These are phyloP conservation scores for Cladosporium sp. DNA, from an alignment of 2,329 filamentous ascomycete species.

Conservation along the genomic window DNA sequence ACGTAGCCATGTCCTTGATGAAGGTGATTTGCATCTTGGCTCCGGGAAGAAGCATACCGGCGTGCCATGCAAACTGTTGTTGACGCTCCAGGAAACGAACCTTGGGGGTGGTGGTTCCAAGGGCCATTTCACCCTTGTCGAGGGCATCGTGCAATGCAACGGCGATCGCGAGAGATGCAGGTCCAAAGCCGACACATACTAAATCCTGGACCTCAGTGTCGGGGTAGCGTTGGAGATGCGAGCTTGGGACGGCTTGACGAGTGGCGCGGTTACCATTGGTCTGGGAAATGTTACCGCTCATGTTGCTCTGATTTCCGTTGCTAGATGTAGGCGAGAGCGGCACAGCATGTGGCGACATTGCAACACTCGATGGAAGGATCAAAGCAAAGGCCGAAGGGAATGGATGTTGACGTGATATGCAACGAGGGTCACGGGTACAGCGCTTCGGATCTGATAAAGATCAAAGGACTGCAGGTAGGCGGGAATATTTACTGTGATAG, in stretches of 20 bases:
- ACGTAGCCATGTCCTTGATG: constrained; percentile 89
- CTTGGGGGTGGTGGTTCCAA: constrained; percentile 53
- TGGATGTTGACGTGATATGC: constrained; percentile 10
- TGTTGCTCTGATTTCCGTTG: constrained; percentile 7
- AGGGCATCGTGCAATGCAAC: constrained; percentile 83
- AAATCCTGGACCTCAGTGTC: constrained; percentile 72
- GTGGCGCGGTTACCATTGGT: constrained; percentile 1
- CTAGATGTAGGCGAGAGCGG: constrained; percentile 6
- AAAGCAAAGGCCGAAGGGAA: not conserved
- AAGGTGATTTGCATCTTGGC: constrained; percentile 98
- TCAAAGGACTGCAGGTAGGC: constrained; percentile 6
- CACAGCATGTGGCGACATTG: constrained; percentile 19
- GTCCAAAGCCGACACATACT: constrained; percentile 88
- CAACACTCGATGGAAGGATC: constrained; percentile 2
- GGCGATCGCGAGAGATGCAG: constrained; percentile 83
- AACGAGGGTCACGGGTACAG: not conserved
- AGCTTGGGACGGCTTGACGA: constrained; percentile 8
- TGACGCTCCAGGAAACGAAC: constrained; percentile 89
- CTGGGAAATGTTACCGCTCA: constrained; percentile 7
- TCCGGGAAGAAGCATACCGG: constrained; percentile 89
- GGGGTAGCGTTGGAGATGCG: constrained; percentile 47
- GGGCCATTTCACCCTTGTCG: constrained; percentile 38
- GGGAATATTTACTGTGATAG: constrained; percentile 5
- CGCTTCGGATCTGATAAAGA: constrained; percentile 15
- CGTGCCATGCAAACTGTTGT: constrained; percentile 80